Base-by-base conservation (phyloP, 139 green algal genomes). In the Closterium sp. region DNA sequence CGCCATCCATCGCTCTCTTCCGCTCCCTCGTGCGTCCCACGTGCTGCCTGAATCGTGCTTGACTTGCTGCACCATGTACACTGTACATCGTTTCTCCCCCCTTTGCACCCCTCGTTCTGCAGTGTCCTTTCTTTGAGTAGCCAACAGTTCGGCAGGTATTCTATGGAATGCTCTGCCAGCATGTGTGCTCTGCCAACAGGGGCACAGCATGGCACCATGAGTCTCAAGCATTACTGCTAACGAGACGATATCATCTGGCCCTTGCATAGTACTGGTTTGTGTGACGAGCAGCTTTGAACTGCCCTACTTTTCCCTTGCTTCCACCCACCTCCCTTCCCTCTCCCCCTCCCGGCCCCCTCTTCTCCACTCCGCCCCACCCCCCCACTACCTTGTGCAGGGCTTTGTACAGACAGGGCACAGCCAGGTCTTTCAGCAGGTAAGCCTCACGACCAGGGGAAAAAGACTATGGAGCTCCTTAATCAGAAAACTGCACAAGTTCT, bases 1-100 rank as follows among this genome's bases (percentile, higher is more conserved):
- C 34, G 21, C 34, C 90, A 25, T 93, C 90, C 25, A 34, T 90
- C 76, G 55, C 84, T 1, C 90, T 93, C n/a, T 93, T 93, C 87
- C n/a, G 31, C 34, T 91, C 34, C 43, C 89, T 92, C 25, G 89
- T 91, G 38, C 30, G 86, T 32, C 35, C 55, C 55, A 76, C 55
- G 5, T 28, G 55, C 55, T 28, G 55, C 55, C 55, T 76, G 16
- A 10, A 10, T 10, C 38, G 8, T 12, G 21, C 25, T 25, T 28
- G 16, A 16, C 55, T 76, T 76, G 12, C 55, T 76, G 55, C 25
- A n/a, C n/a, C n/a, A 16, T 28, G 12, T 19, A 28, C 12, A 28
- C 16, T 25, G 12, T 19, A 10, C 23, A 3, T 76, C 12, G 55
- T 76, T 76, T 28, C 25, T 76, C 55, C 55, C 55, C 84, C 30